Evolutionary conservation across 2,329 filamentous ascomycete genomes (phyloP).

Genomic region (Claviceps sp.): DNA sequence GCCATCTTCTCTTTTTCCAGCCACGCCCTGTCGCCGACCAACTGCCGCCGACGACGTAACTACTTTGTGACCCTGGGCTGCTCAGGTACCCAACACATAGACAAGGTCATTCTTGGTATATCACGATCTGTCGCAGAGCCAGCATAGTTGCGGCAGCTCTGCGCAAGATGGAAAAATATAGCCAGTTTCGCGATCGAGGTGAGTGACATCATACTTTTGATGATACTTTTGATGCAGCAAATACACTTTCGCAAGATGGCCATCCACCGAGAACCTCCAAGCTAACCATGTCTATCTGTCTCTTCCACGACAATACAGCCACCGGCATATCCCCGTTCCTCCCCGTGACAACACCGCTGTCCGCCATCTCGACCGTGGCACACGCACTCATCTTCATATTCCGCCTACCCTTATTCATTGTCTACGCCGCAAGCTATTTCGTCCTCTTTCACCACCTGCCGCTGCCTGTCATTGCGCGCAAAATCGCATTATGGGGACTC

Average conservation of each 20-base stretch:
- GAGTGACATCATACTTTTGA: neutral
- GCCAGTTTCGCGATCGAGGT: conserved; percentile 86
- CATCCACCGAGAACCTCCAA: neutral
- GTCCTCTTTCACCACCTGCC: conserved; percentile 72
- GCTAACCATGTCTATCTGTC: neutral
- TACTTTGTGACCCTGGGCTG: neutral
- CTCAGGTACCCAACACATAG: neutral
- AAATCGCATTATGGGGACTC: conserved; percentile 76
- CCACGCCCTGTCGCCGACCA: neutral
- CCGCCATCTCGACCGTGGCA: conserved; percentile 48
- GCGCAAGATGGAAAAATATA: conserved; percentile 78
- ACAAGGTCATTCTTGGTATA: neutral
- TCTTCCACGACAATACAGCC: conserved; percentile 35
- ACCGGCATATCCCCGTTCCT: conserved; percentile 95
- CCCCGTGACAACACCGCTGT: conserved; percentile 55
- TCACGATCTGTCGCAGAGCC: neutral
- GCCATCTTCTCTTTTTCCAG: neutral
- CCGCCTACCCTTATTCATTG: conserved; percentile 65
- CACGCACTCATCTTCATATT: conserved; percentile 64
- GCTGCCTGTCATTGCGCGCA: conserved; percentile 48
- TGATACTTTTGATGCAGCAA: neutral
- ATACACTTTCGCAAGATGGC: neutral
- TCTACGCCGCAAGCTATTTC: conserved; percentile 59
- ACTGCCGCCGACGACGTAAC: neutral
- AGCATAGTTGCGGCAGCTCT: no score